Conservation (phyloP, 257 asterid genomes). For the Nicotiana tabacum region DNA sequence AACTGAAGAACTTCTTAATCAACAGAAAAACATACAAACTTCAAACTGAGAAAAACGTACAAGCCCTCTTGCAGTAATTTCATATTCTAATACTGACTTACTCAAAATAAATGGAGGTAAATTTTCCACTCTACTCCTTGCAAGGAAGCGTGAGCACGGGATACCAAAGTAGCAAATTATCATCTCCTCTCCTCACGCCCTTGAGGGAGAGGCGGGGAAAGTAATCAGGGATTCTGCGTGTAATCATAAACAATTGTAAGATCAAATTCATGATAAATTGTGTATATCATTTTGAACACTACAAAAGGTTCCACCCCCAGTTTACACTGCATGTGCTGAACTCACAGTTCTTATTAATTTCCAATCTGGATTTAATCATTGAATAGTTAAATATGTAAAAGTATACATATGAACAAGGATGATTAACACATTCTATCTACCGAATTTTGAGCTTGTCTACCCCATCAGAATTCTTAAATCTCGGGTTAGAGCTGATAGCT, state of each 20-base stretch:
- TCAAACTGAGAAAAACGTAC: neutral
- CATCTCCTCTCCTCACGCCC: neutral
- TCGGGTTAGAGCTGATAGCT: constrained; percentile 42
- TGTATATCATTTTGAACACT: neutral
- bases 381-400: neutral
- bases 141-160: too few relatives aligned
- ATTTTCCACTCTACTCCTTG: too few relatives aligned
- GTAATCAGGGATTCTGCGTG: neutral
- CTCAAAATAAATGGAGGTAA: neutral
- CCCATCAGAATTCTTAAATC: constrained; percentile 12
- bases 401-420: constrained; percentile 6
- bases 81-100: neutral
- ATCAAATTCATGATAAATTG: neutral
- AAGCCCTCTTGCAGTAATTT: neutral
- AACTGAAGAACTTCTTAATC: neutral
- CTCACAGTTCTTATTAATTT: neutral
- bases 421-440: neutral
- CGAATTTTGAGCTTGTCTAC: neutral
- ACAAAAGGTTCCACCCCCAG: neutral
- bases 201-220: neutral
- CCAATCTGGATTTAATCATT: neutral
- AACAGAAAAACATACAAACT: neutral
- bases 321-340: neutral
- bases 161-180: neutral
- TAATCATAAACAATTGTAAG: neutral